Evolutionary conservation across 129 eudicot species (phyloP).

Genomic region (Deinandra increscens): DNA sequence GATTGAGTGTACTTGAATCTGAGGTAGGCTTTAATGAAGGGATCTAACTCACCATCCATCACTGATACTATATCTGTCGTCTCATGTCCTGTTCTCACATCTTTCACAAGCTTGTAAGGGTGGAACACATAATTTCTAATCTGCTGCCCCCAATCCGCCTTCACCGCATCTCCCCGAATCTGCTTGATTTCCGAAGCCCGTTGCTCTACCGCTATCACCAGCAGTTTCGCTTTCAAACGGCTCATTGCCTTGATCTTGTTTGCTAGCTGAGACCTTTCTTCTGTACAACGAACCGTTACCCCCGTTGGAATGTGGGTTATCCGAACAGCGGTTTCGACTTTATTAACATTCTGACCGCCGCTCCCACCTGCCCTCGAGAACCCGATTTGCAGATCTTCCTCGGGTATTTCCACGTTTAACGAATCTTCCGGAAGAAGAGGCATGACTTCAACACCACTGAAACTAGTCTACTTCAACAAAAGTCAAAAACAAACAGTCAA

Average conservation of each 20-base stretch:
- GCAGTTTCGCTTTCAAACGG: constrained; percentile 83
- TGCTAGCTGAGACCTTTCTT: constrained; percentile 75
- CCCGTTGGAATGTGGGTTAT: constrained; percentile 96
- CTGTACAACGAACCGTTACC: constrained; percentile 91
- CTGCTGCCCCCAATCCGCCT: constrained; percentile 99
- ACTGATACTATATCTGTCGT: constrained; percentile 78
- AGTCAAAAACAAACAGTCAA: not conserved
- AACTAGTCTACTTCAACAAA: constrained; percentile 65
- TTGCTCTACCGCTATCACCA: constrained; percentile 88
- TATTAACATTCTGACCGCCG: constrained; percentile 97
- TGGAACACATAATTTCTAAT: constrained; percentile 91
- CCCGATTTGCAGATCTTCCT: constrained; percentile 82
- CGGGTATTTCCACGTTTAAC: constrained; percentile 77
- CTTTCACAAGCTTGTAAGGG: constrained; percentile 97
- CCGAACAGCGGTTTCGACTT: constrained; percentile 94
- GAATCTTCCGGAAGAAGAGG: constrained; percentile 99
- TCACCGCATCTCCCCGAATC: constrained; percentile 84
- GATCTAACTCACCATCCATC: constrained; percentile 97
- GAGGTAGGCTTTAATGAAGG: constrained; percentile 86
- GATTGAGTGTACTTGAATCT: constrained; percentile 61
- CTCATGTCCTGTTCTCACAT: constrained; percentile 76
- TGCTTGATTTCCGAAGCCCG: constrained; percentile 94
- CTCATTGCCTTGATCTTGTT: constrained; percentile 79
- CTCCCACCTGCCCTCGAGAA: constrained; percentile 88
- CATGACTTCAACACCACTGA: constrained; percentile 93